Base-by-base conservation (phyloP, 1,139 yeast species). In the Lodderomyces pseudojiufengensis region DNA sequence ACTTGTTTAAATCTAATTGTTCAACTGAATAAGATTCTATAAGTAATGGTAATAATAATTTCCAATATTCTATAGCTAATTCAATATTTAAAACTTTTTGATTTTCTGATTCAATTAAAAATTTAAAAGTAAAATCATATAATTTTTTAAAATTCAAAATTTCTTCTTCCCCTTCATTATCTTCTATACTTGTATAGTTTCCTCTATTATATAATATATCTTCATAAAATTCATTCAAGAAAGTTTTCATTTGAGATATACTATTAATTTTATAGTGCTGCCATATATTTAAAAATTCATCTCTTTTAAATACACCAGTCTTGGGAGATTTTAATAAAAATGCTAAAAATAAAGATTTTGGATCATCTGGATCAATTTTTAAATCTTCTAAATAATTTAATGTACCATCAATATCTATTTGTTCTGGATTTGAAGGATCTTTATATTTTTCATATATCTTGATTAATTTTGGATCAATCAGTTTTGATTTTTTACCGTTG, bases 11-110 rank as follows among this genome's bases (percentile, higher is more conserved):
- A 10, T 28, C 29, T 10, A 13, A 32, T 10, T 24, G 27, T 9
- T 14, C 23, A 9, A 9, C 20, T 6, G 27, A 25, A n/a, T n/a
- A n/a, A n/a, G n/a, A n/a, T 11, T 35, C 37, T 13, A 56, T 50
- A 30, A 63, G 40, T 37, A 48, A 51, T 2, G 45, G 42, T 27
- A 90, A 66, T 29, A 90, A 65, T 32, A 88, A 64, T 25, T 62
- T 63, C 98, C 97, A 90, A 57, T 87, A 84, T 22, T 77, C 87
- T 3, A 73, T 61, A 0, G 95, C 92, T 2, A 78, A 70, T 1
- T 82, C 94, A 6, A 66, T 55, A 30, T 59, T 76, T 25, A 90
- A 55, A n/a, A 73, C 63, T 44, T 81, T 76, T 46, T 76, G 79
- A 29, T 57, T 58, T 4, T 78, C 76, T 20, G 66, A 71, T 28